Evolutionary conservation across 495 filamentous ascomycete genomes (phyloP).

Genomic region (Aspergillus leporis): DNA sequence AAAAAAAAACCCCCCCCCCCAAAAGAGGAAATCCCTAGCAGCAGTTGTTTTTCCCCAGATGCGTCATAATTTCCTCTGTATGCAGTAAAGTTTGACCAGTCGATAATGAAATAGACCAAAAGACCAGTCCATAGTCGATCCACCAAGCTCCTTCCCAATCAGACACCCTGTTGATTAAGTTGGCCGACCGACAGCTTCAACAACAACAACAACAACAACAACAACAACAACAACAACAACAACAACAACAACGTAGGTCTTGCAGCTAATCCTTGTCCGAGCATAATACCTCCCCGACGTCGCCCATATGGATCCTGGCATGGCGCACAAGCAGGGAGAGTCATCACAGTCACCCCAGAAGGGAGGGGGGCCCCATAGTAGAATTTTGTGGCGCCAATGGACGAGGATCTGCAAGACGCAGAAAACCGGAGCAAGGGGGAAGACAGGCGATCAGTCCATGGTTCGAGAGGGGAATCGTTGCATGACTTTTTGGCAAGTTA

Average conservation of each 20-base stretch:
- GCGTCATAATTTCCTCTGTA: constrained; percentile 36
- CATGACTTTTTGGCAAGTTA: constrained; percentile 1
- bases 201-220: no score
- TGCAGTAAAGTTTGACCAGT: constrained; percentile 21
- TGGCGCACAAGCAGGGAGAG: not conserved
- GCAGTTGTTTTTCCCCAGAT: constrained; percentile 27
- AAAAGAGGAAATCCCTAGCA: not conserved
- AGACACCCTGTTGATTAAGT: not conserved
- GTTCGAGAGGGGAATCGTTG: constrained; percentile 5
- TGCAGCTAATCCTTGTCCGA: not conserved
- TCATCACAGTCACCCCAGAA: not conserved
- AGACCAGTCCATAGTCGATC: not conserved
- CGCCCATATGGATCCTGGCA: not conserved
- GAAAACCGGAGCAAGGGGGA: constrained; percentile 1
- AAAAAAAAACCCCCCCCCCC: not conserved
- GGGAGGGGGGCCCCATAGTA: not conserved
- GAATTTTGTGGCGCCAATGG: not conserved
- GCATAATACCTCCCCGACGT: not conserved
- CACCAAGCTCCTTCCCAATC: not conserved
- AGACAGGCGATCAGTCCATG: not conserved
- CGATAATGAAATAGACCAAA: not conserved
- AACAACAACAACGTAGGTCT: not conserved
- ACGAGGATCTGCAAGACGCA: constrained; percentile 5
- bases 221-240: no score
- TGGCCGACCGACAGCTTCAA: not conserved